Conservation (phyloP, 140 eudicot genomes). For the Oenanthe javanica region DNA sequence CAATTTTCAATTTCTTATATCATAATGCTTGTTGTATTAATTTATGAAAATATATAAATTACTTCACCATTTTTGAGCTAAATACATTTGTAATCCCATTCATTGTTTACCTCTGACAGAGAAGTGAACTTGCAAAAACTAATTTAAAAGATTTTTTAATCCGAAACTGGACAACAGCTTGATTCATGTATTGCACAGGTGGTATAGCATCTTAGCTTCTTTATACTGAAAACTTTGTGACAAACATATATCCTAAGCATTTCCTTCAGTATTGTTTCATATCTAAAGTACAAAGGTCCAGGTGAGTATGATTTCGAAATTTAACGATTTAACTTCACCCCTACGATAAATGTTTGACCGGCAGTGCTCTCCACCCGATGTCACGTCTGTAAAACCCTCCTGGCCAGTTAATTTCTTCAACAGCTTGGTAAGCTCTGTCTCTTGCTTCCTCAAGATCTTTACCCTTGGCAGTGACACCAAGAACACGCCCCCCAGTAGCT, state of each 20-base stretch:
- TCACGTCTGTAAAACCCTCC: conserved; percentile 77
- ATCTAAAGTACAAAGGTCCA: not conserved
- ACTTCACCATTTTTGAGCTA: no score
- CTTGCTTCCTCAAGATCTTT: conserved; percentile 71
- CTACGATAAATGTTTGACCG: conserved; percentile 30
- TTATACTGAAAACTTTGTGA: not conserved
- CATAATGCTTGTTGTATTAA: no score
- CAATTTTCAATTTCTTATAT: no score
- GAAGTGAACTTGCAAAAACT: no score
- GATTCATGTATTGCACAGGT: not conserved
- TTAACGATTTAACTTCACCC: not conserved
- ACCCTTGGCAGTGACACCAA: conserved; percentile 83
- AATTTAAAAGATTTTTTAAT: not conserved
- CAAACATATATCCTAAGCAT: not conserved
- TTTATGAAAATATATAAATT: no score
- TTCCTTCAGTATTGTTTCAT: not conserved
- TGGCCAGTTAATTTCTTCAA: conserved; percentile 63
- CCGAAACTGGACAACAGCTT: not conserved
- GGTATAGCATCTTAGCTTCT: not conserved
- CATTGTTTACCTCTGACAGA: no score
- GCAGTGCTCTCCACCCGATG: conserved; percentile 90
- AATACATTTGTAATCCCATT: no score
- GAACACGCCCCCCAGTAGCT: conserved; percentile 88
- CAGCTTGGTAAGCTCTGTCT: conserved; percentile 70
- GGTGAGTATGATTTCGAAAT: not conserved